Evolutionary conservation across 2,329 filamentous ascomycete genomes (phyloP).

Genomic region (Neospermospora avenae): DNA sequence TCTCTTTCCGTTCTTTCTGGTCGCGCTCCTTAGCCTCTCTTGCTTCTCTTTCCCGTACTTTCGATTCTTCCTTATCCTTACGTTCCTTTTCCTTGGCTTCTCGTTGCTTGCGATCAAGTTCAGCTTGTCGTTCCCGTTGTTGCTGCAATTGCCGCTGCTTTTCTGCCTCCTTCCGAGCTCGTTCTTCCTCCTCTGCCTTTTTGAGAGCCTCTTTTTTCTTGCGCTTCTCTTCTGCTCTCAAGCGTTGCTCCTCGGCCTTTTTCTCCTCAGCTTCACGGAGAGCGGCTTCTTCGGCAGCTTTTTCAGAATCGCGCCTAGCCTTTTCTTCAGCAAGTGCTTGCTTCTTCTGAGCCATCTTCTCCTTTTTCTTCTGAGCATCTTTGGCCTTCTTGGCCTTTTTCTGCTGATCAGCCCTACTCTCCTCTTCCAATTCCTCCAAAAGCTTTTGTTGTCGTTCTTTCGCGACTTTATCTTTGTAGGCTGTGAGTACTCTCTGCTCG

Average conservation of each 20-base stretch:
- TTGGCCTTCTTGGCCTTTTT: slow-evolving; percentile 90
- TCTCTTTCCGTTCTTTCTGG: slow-evolving; percentile 54
- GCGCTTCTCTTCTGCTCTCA: slow-evolving; percentile 83
- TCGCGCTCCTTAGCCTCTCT: slow-evolving; percentile 63
- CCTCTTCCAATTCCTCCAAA: slow-evolving; percentile 86
- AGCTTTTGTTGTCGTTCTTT: slow-evolving; percentile 88
- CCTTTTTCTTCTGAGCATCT: slow-evolving; percentile 92
- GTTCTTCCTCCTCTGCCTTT: slow-evolving; percentile 87
- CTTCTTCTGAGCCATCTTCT: slow-evolving; percentile 87
- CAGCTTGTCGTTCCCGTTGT: slow-evolving; percentile 80
- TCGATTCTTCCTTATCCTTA: slow-evolving; percentile 79
- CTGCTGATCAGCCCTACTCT: slow-evolving; percentile 70
- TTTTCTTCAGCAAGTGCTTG: slow-evolving; percentile 88
- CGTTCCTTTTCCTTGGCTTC: slow-evolving; percentile 80
- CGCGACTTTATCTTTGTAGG: slow-evolving; percentile 97
- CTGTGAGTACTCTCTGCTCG: slow-evolving; percentile 91
- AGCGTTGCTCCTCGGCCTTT: slow-evolving; percentile 74
- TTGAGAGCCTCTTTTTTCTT: slow-evolving; percentile 89
- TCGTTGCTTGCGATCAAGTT: slow-evolving; percentile 78
- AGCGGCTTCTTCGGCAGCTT: slow-evolving; percentile 80
- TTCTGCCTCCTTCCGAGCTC: slow-evolving; percentile 79
- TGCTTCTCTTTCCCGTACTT: slow-evolving; percentile 73
- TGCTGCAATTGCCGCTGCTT: slow-evolving; percentile 75
- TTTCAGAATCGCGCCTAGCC: slow-evolving; percentile 81
- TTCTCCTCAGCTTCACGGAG: slow-evolving; percentile 72